Percentiles rank a stretch among this genome's conserved stretches.
These are phyloP conservation scores for Carex sylvatica DNA, from an alignment of 202 grass and related monocot genomes.

Conservation along the genomic window DNA sequence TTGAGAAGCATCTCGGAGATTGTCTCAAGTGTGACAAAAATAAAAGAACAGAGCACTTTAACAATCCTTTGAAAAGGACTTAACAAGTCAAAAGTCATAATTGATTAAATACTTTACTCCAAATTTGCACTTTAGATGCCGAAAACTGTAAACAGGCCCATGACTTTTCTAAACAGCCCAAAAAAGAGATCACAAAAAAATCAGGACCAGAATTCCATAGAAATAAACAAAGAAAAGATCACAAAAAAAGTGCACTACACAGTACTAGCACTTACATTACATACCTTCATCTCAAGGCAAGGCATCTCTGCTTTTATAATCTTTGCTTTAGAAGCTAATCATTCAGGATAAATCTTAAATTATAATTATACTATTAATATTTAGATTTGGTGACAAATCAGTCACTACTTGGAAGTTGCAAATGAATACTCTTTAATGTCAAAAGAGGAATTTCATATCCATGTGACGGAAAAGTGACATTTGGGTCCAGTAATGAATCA, in stretches of 20 bases:
- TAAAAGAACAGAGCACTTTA: not conserved
- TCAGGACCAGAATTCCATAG: not conserved
- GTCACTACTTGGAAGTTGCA: not conserved
- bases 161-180: not conserved
- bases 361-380: not conserved
- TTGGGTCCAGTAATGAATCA: not conserved
- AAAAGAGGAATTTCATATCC: not conserved
- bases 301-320: constrained; percentile 27
- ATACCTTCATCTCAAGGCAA: constrained; percentile 21
- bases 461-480: not conserved
- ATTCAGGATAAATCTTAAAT: not conserved
- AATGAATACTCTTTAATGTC: not conserved
- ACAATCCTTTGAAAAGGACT: constrained; percentile 16
- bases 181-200: not conserved
- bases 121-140: constrained; percentile 19
- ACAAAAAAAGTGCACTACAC: constrained; percentile 7
- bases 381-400: not conserved
- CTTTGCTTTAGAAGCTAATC: constrained; percentile 13
- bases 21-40: not conserved
- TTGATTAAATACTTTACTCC: constrained; percentile 9
- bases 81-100: constrained; percentile 21
- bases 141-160: not conserved
- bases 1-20: constrained; percentile 4
- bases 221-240: constrained; percentile 13
- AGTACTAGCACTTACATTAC: not conserved